Evolutionary conservation across 2,329 filamentous ascomycete genomes (phyloP).

Genomic region (Pyricularia grisea): DNA sequence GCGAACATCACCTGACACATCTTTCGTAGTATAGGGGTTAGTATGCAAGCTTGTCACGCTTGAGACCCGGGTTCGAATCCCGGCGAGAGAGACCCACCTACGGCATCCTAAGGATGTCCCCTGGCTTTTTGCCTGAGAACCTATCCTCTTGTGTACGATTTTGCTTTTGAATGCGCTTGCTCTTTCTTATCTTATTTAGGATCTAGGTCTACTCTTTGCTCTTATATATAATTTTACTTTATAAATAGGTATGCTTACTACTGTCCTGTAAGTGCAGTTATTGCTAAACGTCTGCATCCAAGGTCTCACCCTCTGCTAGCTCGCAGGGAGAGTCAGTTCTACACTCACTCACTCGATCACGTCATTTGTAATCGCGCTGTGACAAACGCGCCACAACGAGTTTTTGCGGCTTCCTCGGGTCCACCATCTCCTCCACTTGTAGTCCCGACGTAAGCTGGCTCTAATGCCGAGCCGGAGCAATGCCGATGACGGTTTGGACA

Average conservation of each 20-base stretch:
- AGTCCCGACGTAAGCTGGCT: background rate
- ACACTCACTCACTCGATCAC: background rate
- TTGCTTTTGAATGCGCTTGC: too few relatives aligned
- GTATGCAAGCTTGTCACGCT: slow-evolving; percentile 5
- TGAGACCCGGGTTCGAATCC: slow-evolving; percentile 7
- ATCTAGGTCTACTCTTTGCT: too few relatives aligned
- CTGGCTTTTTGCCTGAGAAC: too few relatives aligned
- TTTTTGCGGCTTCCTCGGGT: background rate
- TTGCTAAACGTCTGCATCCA: too few relatives aligned
- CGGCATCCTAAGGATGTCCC: background rate
- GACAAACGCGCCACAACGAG: background rate
- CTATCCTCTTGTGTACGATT: too few relatives aligned
- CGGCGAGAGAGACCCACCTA: slow-evolving; percentile 4
- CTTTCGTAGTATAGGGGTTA: slow-evolving; percentile 7
- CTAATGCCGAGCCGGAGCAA: background rate
- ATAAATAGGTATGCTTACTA: too few relatives aligned
- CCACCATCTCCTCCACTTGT: background rate
- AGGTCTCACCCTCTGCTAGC: background rate
- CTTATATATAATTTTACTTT: too few relatives aligned
- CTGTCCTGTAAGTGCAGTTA: too few relatives aligned
- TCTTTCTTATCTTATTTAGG: too few relatives aligned
- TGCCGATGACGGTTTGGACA: background rate
- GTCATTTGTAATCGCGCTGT: background rate
- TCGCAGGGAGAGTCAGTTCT: background rate
- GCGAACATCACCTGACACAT: background rate